Conservation (phyloP, 306 rosid species). For the Leucaena leucocephala region DNA sequence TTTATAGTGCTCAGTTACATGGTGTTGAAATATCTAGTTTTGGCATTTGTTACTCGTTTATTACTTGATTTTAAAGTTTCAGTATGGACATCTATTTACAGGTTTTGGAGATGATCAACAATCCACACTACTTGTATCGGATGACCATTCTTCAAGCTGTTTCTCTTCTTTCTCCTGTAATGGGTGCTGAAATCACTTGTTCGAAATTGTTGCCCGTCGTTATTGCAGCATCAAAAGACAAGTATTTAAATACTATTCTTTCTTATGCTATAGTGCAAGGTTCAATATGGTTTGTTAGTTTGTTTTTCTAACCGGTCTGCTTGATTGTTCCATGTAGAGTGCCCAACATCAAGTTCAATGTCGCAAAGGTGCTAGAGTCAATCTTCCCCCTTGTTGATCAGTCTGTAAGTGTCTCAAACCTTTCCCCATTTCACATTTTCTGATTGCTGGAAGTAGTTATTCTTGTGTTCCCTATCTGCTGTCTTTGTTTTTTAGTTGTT, state of each 20-base stretch:
- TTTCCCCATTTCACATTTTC: not conserved
- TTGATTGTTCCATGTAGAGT: slow-evolving; percentile 57
- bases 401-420: slow-evolving; percentile 59
- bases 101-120: slow-evolving; percentile 91
- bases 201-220: slow-evolving; percentile 79
- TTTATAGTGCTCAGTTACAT: slow-evolving; percentile 12
- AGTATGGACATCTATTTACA: slow-evolving; percentile 35
- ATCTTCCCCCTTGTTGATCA: slow-evolving; percentile 91
- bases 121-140: slow-evolving; percentile 91
- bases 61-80: slow-evolving; percentile 14
- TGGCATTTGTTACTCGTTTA: not conserved
- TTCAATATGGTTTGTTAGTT: slow-evolving; percentile 16
- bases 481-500: not conserved
- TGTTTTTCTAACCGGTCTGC: slow-evolving; percentile 33
- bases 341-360: slow-evolving; percentile 94
- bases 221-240: slow-evolving; percentile 75
- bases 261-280: slow-evolving; percentile 1
- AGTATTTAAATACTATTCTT: slow-evolving; percentile 49
- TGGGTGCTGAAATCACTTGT: slow-evolving; percentile 90
- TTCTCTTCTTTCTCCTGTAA: slow-evolving; percentile 89
- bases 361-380: slow-evolving; percentile 88
- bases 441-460: not conserved
- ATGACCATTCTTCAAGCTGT: slow-evolving; percentile 90
- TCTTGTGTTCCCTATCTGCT: not conserved
- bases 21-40: slow-evolving; percentile 27